phyloP scores from a whole-genome alignment of 1,284 basidiomycete genomes.

The Ustilago vetiveriae region DNA sequence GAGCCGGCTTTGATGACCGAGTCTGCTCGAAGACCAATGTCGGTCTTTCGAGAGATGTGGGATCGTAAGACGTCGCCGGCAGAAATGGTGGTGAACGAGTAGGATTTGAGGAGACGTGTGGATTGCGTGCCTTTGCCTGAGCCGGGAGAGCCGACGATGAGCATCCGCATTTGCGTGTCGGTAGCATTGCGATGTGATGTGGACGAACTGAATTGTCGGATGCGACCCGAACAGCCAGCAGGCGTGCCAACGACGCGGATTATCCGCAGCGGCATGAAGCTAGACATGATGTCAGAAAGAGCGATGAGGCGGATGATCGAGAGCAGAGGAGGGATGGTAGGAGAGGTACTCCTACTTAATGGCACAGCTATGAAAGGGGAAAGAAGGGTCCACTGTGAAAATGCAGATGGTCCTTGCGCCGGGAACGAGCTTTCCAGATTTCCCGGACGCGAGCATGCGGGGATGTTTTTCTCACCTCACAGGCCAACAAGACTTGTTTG shows the following conservation, averaged over 20 bases:
- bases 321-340: background rate
- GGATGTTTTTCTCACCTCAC: background rate
- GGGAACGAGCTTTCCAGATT: background rate
- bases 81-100: constrained; percentile 43
- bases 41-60: constrained; percentile 53
- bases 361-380: background rate
- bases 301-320: no score
- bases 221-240: no score
- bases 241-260: background rate
- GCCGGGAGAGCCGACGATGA: constrained; percentile 63
- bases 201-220: constrained; percentile 11
- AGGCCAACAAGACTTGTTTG: background rate
- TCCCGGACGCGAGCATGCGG: constrained; percentile 1
- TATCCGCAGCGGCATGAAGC: background rate
- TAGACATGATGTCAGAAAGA: constrained; percentile 3
- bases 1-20: constrained; percentile 57
- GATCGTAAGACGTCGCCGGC: constrained; percentile 63
- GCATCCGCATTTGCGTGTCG: constrained; percentile 56
- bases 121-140: constrained; percentile 66
- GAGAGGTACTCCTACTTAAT: no score
- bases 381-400: no score
- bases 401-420: constrained; percentile 4
- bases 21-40: constrained; percentile 51
- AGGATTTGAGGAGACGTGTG: constrained; percentile 45
- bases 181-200: background rate